A percentile compares a stretch with the other conserved stretches of the same genome.
phyloP scores from a whole-genome alignment of 2,329 filamentous ascomycete genomes.

The Emmonsia crescens region DNA sequence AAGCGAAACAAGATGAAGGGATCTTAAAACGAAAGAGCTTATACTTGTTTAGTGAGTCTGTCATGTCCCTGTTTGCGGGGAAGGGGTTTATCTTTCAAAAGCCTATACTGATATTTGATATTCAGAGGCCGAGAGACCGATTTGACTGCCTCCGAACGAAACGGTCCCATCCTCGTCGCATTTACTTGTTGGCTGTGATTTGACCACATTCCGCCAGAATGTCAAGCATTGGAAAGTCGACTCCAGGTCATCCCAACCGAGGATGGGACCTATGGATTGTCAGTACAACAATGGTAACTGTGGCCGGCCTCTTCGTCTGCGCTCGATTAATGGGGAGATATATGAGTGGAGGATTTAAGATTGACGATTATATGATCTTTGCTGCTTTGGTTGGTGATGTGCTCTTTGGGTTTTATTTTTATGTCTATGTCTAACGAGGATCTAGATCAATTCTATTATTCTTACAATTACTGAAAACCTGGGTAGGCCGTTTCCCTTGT shows the following conservation, averaged over 20 bases:
- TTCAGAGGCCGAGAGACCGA: not conserved
- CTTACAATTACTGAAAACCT: constrained; percentile 14
- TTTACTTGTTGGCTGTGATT: not conserved
- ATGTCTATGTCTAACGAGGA: not conserved
- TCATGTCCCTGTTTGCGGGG: not conserved
- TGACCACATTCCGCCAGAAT: not conserved
- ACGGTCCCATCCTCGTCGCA: not conserved
- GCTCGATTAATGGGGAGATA: constrained; percentile 14
- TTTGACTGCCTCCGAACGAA: not conserved
- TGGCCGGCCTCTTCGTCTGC: constrained; percentile 15
- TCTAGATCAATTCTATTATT: constrained; percentile 10
- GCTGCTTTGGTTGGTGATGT: constrained; percentile 12
- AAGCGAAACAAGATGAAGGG: not conserved
- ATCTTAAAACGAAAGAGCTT: not conserved
- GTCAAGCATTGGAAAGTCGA: not conserved
- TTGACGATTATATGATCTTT: constrained; percentile 19
- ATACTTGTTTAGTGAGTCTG: not conserved
- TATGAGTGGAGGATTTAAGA: constrained; percentile 11
- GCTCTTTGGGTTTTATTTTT: not conserved
- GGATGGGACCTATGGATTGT: constrained; percentile 17
- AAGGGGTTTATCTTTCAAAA: not conserved
- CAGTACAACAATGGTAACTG: constrained; percentile 15
- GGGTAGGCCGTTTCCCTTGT: not conserved
- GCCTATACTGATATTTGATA: not conserved
- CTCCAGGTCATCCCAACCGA: constrained; percentile 13